A percentile compares a stretch with the other conserved stretches of the same genome.
phyloP scores from a whole-genome alignment of 495 filamentous ascomycete species.

The Penicillium salamii region DNA sequence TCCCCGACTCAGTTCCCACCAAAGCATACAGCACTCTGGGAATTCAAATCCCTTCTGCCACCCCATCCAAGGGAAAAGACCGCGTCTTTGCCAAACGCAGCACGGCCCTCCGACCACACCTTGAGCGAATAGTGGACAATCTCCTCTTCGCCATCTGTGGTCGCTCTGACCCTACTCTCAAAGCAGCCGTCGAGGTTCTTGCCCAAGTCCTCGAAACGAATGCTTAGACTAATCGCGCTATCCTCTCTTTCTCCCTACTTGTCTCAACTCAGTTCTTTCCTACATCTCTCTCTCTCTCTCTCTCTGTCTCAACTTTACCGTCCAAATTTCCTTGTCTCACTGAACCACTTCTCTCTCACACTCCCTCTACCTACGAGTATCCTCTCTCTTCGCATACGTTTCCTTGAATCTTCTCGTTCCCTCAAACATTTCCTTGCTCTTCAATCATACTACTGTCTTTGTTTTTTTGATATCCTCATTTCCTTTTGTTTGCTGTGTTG shows the following conservation, averaged over 20 bases:
- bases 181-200: slow-evolving; percentile 41
- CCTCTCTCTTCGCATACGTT: no score
- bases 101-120: slow-evolving; percentile 30
- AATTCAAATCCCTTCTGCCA: slow-evolving; percentile 29
- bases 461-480: not conserved
- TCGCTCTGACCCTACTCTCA: slow-evolving; percentile 34
- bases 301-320: no score
- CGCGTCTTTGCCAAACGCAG: slow-evolving; percentile 31
- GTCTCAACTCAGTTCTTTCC: slow-evolving; percentile 8
- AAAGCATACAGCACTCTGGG: slow-evolving; percentile 37
- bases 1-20: slow-evolving; percentile 32
- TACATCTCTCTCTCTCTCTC: not conserved
- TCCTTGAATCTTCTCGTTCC: no score
- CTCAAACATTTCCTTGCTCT: slow-evolving; percentile 4
- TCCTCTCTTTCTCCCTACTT: not conserved
- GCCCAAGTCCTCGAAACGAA: slow-evolving; percentile 43
- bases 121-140: slow-evolving; percentile 43
- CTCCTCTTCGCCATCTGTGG: slow-evolving; percentile 40
- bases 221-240: slow-evolving; percentile 3
- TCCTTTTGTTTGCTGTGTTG: not conserved
- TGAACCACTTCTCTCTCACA: no score
- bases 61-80: slow-evolving; percentile 30
- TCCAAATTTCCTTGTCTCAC: no score
- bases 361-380: no score
- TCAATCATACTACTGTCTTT: no score